phyloP scores from a whole-genome alignment of 2,329 filamentous ascomycete species.

The Colletotrichum sp. region DNA sequence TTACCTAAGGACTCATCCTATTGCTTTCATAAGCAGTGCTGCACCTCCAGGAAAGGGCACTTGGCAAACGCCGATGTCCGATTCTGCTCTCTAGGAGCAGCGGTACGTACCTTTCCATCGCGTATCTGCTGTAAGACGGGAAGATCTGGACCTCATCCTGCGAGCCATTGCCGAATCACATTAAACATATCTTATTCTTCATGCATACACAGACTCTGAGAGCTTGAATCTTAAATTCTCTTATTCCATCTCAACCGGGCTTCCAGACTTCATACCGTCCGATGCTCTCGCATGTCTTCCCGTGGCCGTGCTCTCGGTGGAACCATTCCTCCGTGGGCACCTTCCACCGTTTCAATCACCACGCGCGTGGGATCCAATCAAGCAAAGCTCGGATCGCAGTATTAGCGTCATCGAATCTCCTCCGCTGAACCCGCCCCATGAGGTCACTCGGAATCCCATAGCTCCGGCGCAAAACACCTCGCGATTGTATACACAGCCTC shows the following conservation, averaged over 20 bases:
- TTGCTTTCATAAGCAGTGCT: neutral
- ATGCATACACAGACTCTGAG: neutral
- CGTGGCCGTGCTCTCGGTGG: slow-evolving; percentile 11
- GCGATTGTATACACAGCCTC: neutral
- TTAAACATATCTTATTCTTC: neutral
- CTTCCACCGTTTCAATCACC: neutral
- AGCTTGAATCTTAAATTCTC: neutral
- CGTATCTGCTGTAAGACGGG: neutral
- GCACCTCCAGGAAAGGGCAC: neutral
- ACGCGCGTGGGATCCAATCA: neutral
- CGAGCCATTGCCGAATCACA: neutral
- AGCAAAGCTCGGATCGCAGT: neutral
- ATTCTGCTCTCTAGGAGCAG: neutral
- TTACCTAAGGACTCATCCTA: neutral
- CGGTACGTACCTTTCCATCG: neutral
- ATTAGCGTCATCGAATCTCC: slow-evolving; percentile 15
- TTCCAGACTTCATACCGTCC: neutral
- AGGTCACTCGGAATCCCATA: slow-evolving; percentile 28
- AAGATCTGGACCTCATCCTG: neutral
- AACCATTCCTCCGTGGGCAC: slow-evolving; percentile 9
- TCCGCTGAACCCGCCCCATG: slow-evolving; percentile 21
- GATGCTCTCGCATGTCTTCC: neutral
- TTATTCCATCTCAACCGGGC: neutral
- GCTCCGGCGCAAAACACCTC: slow-evolving; percentile 21
- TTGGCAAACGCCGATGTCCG: neutral